Conservation (phyloP, 1,284 basidiomycete species). For the Trichosporon faecale region DNA sequence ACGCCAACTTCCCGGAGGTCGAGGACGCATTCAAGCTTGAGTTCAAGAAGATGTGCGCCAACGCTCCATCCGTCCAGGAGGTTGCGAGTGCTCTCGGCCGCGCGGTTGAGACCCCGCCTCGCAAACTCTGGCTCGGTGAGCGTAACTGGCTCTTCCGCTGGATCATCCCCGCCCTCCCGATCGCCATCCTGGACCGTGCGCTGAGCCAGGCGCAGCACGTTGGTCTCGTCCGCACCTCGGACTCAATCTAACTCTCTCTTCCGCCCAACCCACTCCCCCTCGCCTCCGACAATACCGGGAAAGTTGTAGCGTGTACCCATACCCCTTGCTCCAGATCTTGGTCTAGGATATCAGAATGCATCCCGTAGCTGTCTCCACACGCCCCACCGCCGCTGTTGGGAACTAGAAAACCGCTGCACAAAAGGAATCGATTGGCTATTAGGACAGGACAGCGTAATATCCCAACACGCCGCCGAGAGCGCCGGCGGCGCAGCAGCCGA, state of each 20-base stretch:
- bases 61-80: neutral
- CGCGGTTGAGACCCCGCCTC: neutral
- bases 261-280: neutral
- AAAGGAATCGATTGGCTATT: too few relatives aligned
- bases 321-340: neutral
- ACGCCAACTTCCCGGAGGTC: conserved; percentile 4
- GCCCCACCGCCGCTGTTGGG: too few relatives aligned
- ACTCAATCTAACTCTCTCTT: neutral
- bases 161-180: neutral
- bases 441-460: too few relatives aligned
- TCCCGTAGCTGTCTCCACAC: neutral
- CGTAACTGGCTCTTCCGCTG: conserved; percentile 6
- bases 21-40: conserved; percentile 2
- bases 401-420: too few relatives aligned
- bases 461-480: neutral
- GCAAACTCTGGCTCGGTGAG: conserved; percentile 5
- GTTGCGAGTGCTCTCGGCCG: neutral
- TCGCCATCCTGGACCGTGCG: neutral
- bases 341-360: neutral
- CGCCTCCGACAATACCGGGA: too few relatives aligned
- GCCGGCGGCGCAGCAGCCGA: neutral
- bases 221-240: neutral
- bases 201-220: conserved; percentile 8
- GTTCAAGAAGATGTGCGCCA: neutral
- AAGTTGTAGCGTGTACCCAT: neutral